Percentiles rank a stretch among this genome's conserved stretches.
Evolutionary conservation across 2,329 filamentous ascomycete species (phyloP).

Genomic region (Alternaria sp.): DNA sequence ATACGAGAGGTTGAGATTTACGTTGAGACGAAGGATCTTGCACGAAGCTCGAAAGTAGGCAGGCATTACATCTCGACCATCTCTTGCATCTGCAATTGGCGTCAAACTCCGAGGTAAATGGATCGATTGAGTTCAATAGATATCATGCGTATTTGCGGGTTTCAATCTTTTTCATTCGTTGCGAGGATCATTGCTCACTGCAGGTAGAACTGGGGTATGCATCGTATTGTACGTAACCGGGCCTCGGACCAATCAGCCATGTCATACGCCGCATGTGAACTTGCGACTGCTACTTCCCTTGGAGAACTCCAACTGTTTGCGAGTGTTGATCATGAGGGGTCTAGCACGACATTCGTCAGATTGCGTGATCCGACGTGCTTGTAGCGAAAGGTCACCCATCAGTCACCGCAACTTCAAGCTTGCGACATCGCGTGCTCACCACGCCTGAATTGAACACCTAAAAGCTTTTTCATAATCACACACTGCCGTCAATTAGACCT

Average conservation of each 20-base stretch:
- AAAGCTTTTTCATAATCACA: neutral
- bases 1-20: neutral
- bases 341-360: slow-evolving; percentile 10
- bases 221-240: neutral
- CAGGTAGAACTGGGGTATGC: neutral
- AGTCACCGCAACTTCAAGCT: slow-evolving; percentile 13
- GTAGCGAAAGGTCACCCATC: slow-evolving; percentile 32
- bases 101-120: neutral
- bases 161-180: neutral
- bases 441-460: neutral
- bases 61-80: neutral
- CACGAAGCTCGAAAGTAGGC: neutral
- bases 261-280: neutral
- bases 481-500: neutral
- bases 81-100: neutral
- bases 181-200: neutral
- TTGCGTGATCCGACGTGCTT: slow-evolving; percentile 48
- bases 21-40: neutral
- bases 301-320: neutral
- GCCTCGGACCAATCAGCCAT: neutral
- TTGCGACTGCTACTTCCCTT: neutral
- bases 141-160: neutral
- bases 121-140: neutral
- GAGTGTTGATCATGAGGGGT: neutral
- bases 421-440: neutral